Evolutionary conservation across 768 basidiomycete genomes (phyloP).

Genomic region (Auriscalpium vulgare): DNA sequence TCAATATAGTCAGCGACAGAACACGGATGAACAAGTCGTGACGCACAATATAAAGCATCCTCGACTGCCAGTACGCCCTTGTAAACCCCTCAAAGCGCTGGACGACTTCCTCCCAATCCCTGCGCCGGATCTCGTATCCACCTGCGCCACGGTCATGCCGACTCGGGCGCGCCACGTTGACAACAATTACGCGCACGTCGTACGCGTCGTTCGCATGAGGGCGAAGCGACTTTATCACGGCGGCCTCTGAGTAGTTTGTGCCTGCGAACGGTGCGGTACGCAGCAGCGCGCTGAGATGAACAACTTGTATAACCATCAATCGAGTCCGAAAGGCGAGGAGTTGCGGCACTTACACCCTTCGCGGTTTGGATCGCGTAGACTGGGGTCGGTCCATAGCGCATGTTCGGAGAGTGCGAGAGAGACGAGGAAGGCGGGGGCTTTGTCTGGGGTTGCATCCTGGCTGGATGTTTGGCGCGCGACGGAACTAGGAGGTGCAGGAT

Average conservation of each 20-base stretch:
- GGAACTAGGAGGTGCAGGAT: not conserved
- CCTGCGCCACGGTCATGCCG: slow-evolving; percentile 28
- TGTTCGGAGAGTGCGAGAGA: slow-evolving; percentile 64
- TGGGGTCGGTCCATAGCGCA: slow-evolving; percentile 54
- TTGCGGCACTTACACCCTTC: slow-evolving; percentile 42
- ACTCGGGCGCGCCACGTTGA: slow-evolving; percentile 19
- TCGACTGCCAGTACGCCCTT: slow-evolving; percentile 50
- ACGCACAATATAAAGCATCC: slow-evolving; percentile 64
- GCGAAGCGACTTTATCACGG: slow-evolving; percentile 55
- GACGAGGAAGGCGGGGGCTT: slow-evolving; percentile 44
- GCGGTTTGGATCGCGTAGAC: slow-evolving; percentile 39
- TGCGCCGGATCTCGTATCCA: slow-evolving; percentile 60
- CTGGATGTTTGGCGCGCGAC: not conserved
- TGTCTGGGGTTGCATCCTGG: slow-evolving; percentile 16
- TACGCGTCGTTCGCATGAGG: slow-evolving; percentile 34
- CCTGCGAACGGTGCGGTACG: slow-evolving; percentile 26
- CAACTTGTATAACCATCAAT: slow-evolving; percentile 14
- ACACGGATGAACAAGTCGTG: not conserved
- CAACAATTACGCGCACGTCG: slow-evolving; percentile 57
- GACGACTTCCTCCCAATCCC: slow-evolving; percentile 29
- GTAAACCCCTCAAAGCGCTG: slow-evolving; percentile 20
- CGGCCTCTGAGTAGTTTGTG: slow-evolving; percentile 31
- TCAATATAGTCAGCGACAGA: not conserved
- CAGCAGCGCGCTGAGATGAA: slow-evolving; percentile 39
- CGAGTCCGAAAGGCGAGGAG: not conserved